Conservation (phyloP, 495 filamentous ascomycete genomes). For the Neurospora sp. region DNA sequence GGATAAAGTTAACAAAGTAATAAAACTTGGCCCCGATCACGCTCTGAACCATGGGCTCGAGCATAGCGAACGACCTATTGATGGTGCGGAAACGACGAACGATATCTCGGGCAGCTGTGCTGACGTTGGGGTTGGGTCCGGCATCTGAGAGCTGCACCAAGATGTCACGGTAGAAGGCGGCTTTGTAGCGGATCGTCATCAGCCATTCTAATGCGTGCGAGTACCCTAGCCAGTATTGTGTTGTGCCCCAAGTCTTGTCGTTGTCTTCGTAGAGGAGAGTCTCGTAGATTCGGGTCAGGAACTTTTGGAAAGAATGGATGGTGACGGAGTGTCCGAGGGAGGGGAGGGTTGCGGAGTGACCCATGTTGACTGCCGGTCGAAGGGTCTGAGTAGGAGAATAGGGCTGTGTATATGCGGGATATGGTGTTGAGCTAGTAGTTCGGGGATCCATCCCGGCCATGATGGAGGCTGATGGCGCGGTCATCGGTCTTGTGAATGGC, state of each 20-base stretch:
- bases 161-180: slow-evolving; percentile 5
- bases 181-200: slow-evolving; percentile 13
- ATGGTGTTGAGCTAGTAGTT: neutral
- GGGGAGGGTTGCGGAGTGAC: neutral
- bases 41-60: slow-evolving; percentile 8
- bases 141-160: neutral
- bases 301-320: slow-evolving; percentile 4
- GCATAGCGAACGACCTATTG: slow-evolving; percentile 12
- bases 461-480: neutral
- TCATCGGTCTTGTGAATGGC: neutral
- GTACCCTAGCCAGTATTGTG: slow-evolving; percentile 14
- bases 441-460: neutral
- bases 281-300: slow-evolving; percentile 7
- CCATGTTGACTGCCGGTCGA: neutral
- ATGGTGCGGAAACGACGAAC: slow-evolving; percentile 1
- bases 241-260: slow-evolving; percentile 16
- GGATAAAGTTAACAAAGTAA: slow-evolving; percentile 12
- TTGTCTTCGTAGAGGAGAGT: slow-evolving; percentile 14
- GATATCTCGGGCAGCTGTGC: neutral
- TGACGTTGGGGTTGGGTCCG: neutral
- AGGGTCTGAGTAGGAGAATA: neutral
- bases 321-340: neutral
- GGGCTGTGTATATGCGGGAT: neutral
- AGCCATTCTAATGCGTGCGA: slow-evolving; percentile 12
- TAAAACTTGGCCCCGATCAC: slow-evolving; percentile 10